Conservation (phyloP, 2,329 filamentous ascomycete species). For the Coniochaeta sp. region DNA sequence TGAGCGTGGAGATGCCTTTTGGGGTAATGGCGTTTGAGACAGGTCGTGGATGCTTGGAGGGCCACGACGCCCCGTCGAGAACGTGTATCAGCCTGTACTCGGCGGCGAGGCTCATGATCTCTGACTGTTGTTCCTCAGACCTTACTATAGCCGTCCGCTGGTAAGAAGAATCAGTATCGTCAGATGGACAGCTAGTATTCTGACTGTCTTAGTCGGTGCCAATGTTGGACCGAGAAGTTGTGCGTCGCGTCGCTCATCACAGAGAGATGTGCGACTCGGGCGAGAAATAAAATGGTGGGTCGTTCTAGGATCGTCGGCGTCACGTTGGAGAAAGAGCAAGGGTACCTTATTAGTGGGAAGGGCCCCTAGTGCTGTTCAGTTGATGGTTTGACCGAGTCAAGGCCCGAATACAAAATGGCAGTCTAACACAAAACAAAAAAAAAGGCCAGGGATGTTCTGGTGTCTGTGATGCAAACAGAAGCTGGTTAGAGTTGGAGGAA, state of each 20-base stretch:
- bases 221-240: neutral
- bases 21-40: neutral
- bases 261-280: neutral
- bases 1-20: neutral
- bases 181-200: neutral
- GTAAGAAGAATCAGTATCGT: neutral
- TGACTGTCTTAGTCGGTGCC: neutral
- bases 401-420: neutral
- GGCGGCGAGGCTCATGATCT: constrained; percentile 1
- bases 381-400: neutral
- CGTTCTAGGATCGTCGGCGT: neutral
- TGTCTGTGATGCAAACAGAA: neutral
- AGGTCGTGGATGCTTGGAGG: neutral
- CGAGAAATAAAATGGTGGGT: neutral
- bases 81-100: neutral
- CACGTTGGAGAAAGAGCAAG: neutral
- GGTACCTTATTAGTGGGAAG: neutral
- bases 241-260: neutral
- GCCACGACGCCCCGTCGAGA: neutral
- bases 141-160: neutral
- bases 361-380: neutral
- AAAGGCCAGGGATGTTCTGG: neutral
- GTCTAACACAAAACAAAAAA: neutral
- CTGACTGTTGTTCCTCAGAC: neutral
- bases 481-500: neutral